These are phyloP conservation scores for Saxophila tyrrhenica DNA, from an alignment of 495 filamentous ascomycete genomes.

Conservation along the genomic window DNA sequence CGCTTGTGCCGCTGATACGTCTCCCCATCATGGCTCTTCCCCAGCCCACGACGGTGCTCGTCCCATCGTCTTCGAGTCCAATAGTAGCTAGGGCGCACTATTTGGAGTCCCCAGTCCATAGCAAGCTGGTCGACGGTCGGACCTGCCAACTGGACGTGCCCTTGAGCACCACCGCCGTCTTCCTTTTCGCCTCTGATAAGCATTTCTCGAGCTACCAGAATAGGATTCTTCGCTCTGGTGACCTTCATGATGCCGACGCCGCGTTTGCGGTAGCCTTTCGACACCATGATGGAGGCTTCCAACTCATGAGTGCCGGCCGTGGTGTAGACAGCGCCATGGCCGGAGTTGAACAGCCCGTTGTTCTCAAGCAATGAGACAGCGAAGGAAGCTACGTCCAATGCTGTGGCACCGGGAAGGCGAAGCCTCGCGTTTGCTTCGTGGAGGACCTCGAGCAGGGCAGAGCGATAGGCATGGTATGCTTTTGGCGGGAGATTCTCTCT, in stretches of 20 bases:
- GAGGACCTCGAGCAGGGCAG: slow-evolving; percentile 53
- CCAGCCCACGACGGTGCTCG: slow-evolving; percentile 60
- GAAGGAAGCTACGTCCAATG: slow-evolving; percentile 62
- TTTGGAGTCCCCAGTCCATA: slow-evolving; percentile 52
- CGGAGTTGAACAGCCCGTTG: slow-evolving; percentile 75
- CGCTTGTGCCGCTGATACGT: slow-evolving; percentile 12
- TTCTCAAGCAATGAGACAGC: slow-evolving; percentile 72
- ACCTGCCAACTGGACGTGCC: slow-evolving; percentile 59
- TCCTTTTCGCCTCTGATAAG: slow-evolving; percentile 49
- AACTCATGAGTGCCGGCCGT: slow-evolving; percentile 72
- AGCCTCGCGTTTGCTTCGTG: slow-evolving; percentile 36
- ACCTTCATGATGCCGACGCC: slow-evolving; percentile 66
- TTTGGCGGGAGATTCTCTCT: slow-evolving; percentile 52
- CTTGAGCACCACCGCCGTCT: slow-evolving; percentile 36
- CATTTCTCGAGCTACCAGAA: slow-evolving; percentile 61
- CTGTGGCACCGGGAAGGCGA: slow-evolving; percentile 29
- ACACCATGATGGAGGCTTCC: slow-evolving; percentile 86
- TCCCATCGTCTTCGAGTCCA: slow-evolving; percentile 73
- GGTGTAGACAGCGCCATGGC: slow-evolving; percentile 78
- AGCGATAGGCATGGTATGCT: slow-evolving; percentile 47
- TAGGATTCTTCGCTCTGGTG: slow-evolving; percentile 63
- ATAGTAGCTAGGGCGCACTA: slow-evolving; percentile 61
- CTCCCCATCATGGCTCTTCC: slow-evolving; percentile 3
- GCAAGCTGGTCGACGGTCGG: slow-evolving; percentile 56
- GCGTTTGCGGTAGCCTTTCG: slow-evolving; percentile 57